Conservation (phyloP, 164 flowering plant genomes). For the Piper longum region DNA sequence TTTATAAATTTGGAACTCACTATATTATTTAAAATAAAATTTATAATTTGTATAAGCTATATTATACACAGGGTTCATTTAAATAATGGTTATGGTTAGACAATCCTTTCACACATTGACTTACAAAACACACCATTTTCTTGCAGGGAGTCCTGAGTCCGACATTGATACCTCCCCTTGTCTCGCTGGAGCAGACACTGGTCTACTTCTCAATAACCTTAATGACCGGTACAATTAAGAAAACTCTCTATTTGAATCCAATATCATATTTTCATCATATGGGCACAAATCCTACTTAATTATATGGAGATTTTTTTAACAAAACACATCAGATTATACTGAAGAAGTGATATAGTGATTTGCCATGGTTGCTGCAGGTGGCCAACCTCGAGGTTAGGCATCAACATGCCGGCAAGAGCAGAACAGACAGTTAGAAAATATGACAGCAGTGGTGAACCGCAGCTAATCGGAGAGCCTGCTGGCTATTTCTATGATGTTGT, state of each 20-base stretch:
- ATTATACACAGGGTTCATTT: too few species aligned
- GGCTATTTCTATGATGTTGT: slow-evolving; percentile 48
- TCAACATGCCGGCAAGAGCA: slow-evolving; percentile 65
- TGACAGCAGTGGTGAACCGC: slow-evolving; percentile 12
- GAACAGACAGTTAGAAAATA: slow-evolving; percentile 45
- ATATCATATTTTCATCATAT: not conserved
- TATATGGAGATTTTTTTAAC: not conserved
- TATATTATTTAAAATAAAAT: too few species aligned
- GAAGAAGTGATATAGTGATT: too few species aligned
- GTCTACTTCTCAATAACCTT: slow-evolving; percentile 44
- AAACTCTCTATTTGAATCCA: not conserved
- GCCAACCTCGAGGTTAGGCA: slow-evolving; percentile 42
- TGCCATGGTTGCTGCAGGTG: slow-evolving; percentile 21
- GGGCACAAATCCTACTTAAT: not conserved
- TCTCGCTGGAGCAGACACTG: slow-evolving; percentile 51
- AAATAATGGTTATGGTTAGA: too few species aligned
- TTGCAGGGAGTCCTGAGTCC: slow-evolving; percentile 26
- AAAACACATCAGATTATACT: not conserved
- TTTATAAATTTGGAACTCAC: too few species aligned
- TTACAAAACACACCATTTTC: not conserved
- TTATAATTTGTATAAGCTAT: too few species aligned
- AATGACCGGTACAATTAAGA: slow-evolving; percentile 17
- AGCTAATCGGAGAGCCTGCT: slow-evolving; percentile 31
- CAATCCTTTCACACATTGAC: too few species aligned
- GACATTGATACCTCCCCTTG: slow-evolving; percentile 20